phyloP scores from a whole-genome alignment of 768 basidiomycete species.

The Lyophyllum decastes region DNA sequence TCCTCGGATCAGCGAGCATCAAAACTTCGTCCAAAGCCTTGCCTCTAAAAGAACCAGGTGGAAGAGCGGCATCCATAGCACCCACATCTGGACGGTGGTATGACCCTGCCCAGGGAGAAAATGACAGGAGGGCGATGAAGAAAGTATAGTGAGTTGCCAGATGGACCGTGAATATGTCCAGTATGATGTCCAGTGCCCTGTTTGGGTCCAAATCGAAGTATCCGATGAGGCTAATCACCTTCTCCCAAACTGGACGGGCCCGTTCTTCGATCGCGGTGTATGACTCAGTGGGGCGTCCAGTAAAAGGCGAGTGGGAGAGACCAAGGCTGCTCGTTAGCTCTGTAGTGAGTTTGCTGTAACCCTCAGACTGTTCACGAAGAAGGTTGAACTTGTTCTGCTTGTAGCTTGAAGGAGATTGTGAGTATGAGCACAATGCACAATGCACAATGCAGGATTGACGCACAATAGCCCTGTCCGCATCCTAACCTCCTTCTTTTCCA shows the following conservation, averaged over 20 bases:
- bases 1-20: conserved; percentile 46
- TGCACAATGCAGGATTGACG: conserved; percentile 30
- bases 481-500: conserved; percentile 81
- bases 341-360: conserved; percentile 89
- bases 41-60: conserved; percentile 46
- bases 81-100: conserved; percentile 34
- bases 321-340: conserved; percentile 82
- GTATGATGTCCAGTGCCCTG: conserved; percentile 87
- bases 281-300: conserved; percentile 67
- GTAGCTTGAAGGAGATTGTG: conserved; percentile 56
- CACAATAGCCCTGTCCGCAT: conserved; percentile 82
- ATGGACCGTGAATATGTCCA: conserved; percentile 88
- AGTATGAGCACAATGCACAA: conserved; percentile 3
- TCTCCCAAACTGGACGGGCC: conserved; percentile 75
- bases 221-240: conserved; percentile 85
- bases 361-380: conserved; percentile 95
- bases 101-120: conserved; percentile 85
- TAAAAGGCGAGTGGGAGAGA: conserved; percentile 67
- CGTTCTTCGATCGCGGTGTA: conserved; percentile 59
- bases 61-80: conserved; percentile 39
- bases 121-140: conserved; percentile 83
- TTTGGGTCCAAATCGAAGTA: conserved; percentile 98
- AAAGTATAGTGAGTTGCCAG: conserved; percentile 83
- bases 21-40: conserved; percentile 73
- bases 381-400: conserved; percentile 99